Evolutionary conservation across 202 grass and related monocot genomes (phyloP), one percentile per base, ranked within the genome.

Genomic region (Musa balbisiana): DNA sequence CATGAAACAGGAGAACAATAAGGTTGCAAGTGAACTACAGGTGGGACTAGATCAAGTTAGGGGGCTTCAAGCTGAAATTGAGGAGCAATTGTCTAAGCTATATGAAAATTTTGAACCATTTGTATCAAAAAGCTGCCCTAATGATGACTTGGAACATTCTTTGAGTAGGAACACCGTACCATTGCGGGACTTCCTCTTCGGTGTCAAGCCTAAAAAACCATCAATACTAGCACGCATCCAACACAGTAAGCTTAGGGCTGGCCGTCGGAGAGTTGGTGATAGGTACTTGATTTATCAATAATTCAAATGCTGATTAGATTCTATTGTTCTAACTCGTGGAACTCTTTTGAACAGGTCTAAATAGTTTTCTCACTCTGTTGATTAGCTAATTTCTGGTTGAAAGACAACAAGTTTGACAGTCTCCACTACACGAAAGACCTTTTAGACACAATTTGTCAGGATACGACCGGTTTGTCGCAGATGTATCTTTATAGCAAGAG

Each of bases 151-250:
- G 79, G 92, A 85, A 64, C 72, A 88, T 80, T 87, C 83, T 79
- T 87, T 87, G 12, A 80, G 58, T 66, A 88, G 80, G 81, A 85
- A 33, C 0, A 87, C 84, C 21, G 84, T 92, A 49, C 93, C 93
- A 2, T 26, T 96, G 80, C 76, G 86, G n/a, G 90, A 90, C 82
- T 96, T 97, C 73, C 80, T 97, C 33, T 97, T 97, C 4, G 82
- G 84, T 13, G 82, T 77, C 22, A 92, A 97, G 56, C 86, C 53
- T 15, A 97, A 97, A 33, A 92, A 87, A 24, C 49, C 53, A 2
- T 92, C 87, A 0, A 69, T 97, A 51, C 92, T 92, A 76, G 60
- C 77, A 9, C 86, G 83, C 64, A 87, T 97, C 9, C 67, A 70
- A 21, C 67, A 70, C 0, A 43, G 49, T 51, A 70, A 70, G 21